Evolutionary conservation across 805 yeast species (phyloP).

Genomic region (Metschnikowia peoriensis): DNA sequence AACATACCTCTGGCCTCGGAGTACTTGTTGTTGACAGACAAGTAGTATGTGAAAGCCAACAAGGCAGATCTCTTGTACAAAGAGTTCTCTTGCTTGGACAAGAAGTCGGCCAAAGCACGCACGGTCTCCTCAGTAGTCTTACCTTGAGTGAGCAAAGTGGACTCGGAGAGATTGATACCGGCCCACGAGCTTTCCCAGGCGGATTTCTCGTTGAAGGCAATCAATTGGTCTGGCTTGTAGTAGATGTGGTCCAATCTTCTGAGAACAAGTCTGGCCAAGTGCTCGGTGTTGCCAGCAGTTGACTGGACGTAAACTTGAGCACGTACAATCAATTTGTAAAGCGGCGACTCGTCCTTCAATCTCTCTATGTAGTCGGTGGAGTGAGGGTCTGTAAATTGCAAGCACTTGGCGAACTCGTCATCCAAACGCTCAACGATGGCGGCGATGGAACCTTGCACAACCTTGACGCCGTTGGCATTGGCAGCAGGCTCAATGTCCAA

Average conservation of each 20-base stretch:
- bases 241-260: conserved; percentile 91
- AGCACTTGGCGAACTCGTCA: conserved; percentile 86
- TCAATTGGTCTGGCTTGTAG: conserved; percentile 81
- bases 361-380: conserved; percentile 90
- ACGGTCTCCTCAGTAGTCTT: conserved; percentile 48
- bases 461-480: conserved; percentile 60
- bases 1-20: conserved; percentile 84
- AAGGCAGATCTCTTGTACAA: conserved; percentile 79
- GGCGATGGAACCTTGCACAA: conserved; percentile 78
- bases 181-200: conserved; percentile 63
- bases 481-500: conserved; percentile 66
- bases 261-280: conserved; percentile 68
- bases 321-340: conserved; percentile 76
- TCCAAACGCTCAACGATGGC: conserved; percentile 90
- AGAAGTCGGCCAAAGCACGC: conserved; percentile 59
- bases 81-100: conserved; percentile 65
- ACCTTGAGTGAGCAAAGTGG: conserved; percentile 32
- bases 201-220: conserved; percentile 60
- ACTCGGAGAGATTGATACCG: conserved; percentile 24
- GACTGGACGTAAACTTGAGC: conserved; percentile 83
- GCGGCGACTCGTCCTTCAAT: conserved; percentile 77
- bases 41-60: conserved; percentile 82
- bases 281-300: conserved; percentile 52
- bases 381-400: conserved; percentile 90
- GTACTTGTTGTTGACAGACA: conserved; percentile 85